A percentile compares a stretch with the other conserved stretches of the same genome.
These are phyloP conservation scores for Flaveria ramosissima DNA, from an alignment of 129 eudicot species.

Conservation along the genomic window DNA sequence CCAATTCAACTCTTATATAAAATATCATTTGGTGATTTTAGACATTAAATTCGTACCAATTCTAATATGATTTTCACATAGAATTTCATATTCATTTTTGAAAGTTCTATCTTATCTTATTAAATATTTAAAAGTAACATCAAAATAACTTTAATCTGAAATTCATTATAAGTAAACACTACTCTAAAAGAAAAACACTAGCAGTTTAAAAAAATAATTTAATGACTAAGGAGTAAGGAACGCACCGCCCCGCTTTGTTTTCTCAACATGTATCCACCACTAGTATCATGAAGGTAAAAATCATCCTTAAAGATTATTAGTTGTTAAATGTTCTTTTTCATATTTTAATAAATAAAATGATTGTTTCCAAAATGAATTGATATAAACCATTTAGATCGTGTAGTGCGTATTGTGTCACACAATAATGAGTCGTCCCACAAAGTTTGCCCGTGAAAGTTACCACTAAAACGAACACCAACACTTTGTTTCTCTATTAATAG, in stretches of 20 bases:
- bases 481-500: not conserved
- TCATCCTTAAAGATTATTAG: not conserved
- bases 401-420: not conserved
- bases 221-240: no score
- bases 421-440: conserved; percentile 19
- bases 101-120: no score
- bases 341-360: conserved; percentile 5
- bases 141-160: no score
- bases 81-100: no score
- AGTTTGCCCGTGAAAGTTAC: conserved; percentile 16
- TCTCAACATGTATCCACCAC: not conserved
- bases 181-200: no score
- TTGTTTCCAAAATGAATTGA: not conserved
- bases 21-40: no score
- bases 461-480: conserved; percentile 16
- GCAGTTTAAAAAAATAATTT: no score
- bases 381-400: conserved; percentile 5
- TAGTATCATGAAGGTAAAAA: not conserved
- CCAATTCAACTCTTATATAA: no score
- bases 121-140: no score
- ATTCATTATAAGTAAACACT: no score
- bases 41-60: no score
- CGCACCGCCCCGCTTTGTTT: not conserved
- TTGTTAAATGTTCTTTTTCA: not conserved
- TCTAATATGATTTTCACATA: no score